Evolutionary conservation across 2,329 filamentous ascomycete species (phyloP).

Genomic region (Botrytis byssoidea): DNA sequence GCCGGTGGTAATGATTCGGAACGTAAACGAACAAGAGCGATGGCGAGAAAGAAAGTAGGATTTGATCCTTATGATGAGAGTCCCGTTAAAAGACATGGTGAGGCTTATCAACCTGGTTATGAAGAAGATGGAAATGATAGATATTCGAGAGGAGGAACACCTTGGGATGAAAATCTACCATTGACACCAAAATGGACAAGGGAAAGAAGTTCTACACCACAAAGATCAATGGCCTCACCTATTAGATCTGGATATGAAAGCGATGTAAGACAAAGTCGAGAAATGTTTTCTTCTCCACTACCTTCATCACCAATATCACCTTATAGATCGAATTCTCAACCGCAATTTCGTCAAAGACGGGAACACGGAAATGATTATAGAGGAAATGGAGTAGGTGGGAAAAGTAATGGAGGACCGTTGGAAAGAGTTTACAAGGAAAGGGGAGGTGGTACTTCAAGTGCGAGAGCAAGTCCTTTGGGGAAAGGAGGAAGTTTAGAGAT

Average conservation of each 20-base stretch:
- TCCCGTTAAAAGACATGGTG: constrained; percentile 59
- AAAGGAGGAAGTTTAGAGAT: constrained; percentile 9
- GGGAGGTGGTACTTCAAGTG: not conserved
- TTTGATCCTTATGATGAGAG: constrained; percentile 73
- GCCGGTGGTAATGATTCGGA: constrained; percentile 61
- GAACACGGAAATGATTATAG: not conserved
- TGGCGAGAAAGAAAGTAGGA: constrained; percentile 61
- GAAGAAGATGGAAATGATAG: constrained; percentile 30
- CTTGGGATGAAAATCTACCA: constrained; percentile 24
- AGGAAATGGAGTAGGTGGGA: not conserved
- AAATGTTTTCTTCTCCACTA: not conserved
- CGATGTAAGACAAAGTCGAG: not conserved
- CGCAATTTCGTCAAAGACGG: not conserved
- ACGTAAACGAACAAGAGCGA: constrained; percentile 57
- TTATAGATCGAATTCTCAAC: constrained; percentile 1
- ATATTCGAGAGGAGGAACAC: constrained; percentile 28
- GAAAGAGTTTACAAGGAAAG: constrained; percentile 4
- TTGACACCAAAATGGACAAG: constrained; percentile 2
- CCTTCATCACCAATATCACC: constrained; percentile 14
- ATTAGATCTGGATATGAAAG: too few species aligned
- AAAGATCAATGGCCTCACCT: not conserved
- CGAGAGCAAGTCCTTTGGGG: constrained; percentile 12
- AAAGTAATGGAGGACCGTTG: not conserved
- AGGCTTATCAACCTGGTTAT: constrained; percentile 56
- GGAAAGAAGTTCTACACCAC: constrained; percentile 13